Evolutionary conservation across 148 eudicot species (phyloP), one percentile per base, ranked within the genome.

Genomic region (Tetragonia tetragonoides): DNA sequence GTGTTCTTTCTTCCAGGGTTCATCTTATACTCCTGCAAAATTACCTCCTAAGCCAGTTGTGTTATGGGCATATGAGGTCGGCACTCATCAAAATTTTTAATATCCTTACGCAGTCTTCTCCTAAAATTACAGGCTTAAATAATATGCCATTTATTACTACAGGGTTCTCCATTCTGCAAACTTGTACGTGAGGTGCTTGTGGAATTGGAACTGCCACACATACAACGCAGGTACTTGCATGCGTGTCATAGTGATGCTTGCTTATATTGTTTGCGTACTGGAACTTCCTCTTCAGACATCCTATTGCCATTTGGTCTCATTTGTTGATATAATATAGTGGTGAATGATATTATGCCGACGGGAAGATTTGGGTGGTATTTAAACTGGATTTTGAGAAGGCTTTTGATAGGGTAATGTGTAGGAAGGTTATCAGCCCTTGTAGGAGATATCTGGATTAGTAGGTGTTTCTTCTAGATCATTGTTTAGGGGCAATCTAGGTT

Each of bases 91-190:
- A 28, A 73, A 28, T 0, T 23, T 34, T 63, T 69, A 40, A 65
- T n/a, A 70, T 63, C 17, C 20, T 41, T 70, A 14, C 62, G 61
- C n/a, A 34, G 75, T 37, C 37, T 16, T 72, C 9, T 34, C 4
- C 12, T 78, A 53, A 4, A 42, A n/a, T 65, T 38, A 62, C 20
- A 12, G 21, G 16, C 23, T 66, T 46, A 67, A n/a, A 0, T 62
- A 2, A 28, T 23, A 17, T 76, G 39, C 24, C 28, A 23, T 65
- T 10, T 78, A 42, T 75, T 51, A 68, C 70, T 87, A 75, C 90
- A 95, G 99, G 83, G 90, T 65, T 95, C 99, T 75, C 99, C 99
- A 18, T 95, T 93, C 83, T 93, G 96, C 89, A 95, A 95, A 88
- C 83, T 95, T 81, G 97, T 87, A 37, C 97, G 99, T 47, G 99